Evolutionary conservation across 352 stramenopile species (phyloP).

Genomic region (Globisporangium spiculum): DNA sequence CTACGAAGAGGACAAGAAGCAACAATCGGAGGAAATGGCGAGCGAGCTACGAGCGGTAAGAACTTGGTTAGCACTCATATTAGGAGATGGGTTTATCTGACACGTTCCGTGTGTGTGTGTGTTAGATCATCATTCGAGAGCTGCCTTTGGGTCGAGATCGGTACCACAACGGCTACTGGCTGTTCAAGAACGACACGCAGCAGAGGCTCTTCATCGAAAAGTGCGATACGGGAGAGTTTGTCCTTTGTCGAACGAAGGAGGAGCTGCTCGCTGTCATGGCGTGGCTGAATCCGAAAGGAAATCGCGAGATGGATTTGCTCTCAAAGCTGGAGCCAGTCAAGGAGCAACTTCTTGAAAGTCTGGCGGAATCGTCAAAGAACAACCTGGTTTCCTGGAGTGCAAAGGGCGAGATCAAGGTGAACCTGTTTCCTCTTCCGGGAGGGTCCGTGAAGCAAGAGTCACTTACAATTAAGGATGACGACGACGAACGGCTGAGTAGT

Average conservation of each 20-base stretch:
- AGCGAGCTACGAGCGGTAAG: conserved; percentile 36
- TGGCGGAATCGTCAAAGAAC: conserved; percentile 24
- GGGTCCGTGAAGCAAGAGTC: conserved; percentile 43
- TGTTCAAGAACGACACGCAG: conserved; percentile 70
- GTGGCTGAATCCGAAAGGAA: conserved; percentile 78
- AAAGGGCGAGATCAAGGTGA: conserved; percentile 43
- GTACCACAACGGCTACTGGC: conserved; percentile 78
- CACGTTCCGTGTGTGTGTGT: not conserved
- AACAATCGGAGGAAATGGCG: conserved; percentile 35
- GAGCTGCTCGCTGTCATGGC: conserved; percentile 46
- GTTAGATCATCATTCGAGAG: conserved; percentile 61
- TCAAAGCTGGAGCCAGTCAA: conserved; percentile 52
- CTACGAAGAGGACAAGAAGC: conserved; percentile 50
- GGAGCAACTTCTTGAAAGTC: conserved; percentile 28
- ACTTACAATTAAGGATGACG: conserved; percentile 38
- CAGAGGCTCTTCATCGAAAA: conserved; percentile 66
- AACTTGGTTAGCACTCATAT: not conserved
- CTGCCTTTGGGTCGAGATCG: conserved; percentile 66
- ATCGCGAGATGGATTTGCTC: conserved; percentile 62
- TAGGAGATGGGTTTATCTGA: not conserved
- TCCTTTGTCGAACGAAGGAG: conserved; percentile 36
- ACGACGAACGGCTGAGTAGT: conserved; percentile 40
- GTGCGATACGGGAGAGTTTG: conserved; percentile 58
- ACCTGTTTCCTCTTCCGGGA: conserved; percentile 68
- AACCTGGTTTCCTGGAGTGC: conserved; percentile 23